These are phyloP conservation scores for Micromonas pusilla DNA, from an alignment of 139 green algal genomes.

Conservation along the genomic window DNA sequence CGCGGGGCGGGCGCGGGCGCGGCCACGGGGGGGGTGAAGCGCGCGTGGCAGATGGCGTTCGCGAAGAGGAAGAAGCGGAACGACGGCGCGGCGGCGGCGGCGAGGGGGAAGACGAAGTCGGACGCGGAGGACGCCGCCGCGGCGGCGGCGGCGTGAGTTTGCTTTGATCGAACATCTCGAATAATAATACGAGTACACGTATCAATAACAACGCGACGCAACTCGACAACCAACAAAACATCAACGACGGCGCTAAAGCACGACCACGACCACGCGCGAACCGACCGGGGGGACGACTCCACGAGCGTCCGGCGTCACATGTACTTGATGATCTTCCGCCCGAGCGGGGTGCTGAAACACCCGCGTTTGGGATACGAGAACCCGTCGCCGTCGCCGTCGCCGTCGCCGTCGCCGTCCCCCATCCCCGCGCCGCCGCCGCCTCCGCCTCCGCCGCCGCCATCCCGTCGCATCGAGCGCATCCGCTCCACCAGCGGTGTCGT, in stretches of 20 bases:
- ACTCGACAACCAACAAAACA: too few relatives aligned
- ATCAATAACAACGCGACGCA: too few relatives aligned
- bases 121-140: neutral
- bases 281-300: neutral
- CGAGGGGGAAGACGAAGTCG: too few relatives aligned
- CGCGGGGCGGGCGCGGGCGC: too few relatives aligned
- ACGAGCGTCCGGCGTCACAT: neutral
- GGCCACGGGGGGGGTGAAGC: neutral
- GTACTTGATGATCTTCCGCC: neutral
- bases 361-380: too few relatives aligned
- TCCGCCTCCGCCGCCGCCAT: neutral
- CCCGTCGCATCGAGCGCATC: neutral
- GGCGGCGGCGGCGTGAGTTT: neutral
- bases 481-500: neutral
- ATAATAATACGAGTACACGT: slow-evolving; percentile 12
- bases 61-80: neutral
- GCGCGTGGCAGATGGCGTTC: neutral
- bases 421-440: neutral
- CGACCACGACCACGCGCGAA: neutral
- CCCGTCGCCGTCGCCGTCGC: neutral
- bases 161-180: neutral
- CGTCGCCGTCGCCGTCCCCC: neutral
- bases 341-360: neutral
- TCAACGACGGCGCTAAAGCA: neutral
- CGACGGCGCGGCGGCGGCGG: too few relatives aligned